phyloP scores from a whole-genome alignment of 129 eudicot species.

The Tanacetum coccineum region DNA sequence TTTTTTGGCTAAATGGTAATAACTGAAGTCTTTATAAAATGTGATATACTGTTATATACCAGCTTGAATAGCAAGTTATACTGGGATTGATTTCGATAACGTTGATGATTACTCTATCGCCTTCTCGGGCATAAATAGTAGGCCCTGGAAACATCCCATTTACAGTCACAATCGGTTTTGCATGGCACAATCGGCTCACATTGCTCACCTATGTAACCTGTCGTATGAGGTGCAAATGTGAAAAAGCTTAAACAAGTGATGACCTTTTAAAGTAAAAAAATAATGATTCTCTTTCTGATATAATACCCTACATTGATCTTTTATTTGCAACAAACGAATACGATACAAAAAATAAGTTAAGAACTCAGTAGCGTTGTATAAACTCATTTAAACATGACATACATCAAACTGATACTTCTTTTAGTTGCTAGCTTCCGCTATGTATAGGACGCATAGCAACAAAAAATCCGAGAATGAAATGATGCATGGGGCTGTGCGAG shows the following conservation, averaged over 20 bases:
- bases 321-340: no score
- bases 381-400: conserved; percentile 16
- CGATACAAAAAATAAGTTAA: neutral
- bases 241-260: neutral
- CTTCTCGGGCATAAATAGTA: conserved; percentile 50
- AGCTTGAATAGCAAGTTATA: conserved; percentile 40
- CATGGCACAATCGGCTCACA: conserved; percentile 55
- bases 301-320: no score
- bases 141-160: conserved; percentile 55
- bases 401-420: conserved; percentile 53
- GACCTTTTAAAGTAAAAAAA: neutral
- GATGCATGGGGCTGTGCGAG: conserved; percentile 4
- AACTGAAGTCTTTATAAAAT: no score
- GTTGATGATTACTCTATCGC: conserved; percentile 42
- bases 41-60: conserved; percentile 33
- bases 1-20: neutral
- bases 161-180: conserved; percentile 43
- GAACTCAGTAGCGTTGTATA: neutral
- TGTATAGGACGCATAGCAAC: conserved; percentile 11
- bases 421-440: conserved; percentile 35
- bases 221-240: no score
- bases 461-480: conserved; percentile 12
- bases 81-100: conserved; percentile 26
- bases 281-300: no score
- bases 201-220: conserved; percentile 50